Percentiles rank a stretch among this genome's conserved stretches.
Evolutionary conservation across 371 early-diverging fungal genomes (phyloP).

Genomic region (Phascolomyces articulosus): DNA sequence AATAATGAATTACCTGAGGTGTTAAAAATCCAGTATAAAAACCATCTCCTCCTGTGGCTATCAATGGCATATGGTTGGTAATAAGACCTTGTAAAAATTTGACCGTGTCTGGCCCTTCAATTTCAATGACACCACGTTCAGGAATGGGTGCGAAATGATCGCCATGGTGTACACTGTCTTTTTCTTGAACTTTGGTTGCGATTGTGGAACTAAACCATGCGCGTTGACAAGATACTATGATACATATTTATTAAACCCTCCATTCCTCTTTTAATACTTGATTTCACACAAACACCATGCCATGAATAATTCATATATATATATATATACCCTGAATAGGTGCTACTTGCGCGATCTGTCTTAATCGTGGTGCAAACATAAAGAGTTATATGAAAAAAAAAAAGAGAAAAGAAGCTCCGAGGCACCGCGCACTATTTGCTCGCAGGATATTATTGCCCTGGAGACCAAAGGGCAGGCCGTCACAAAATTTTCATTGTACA

Average conservation of each 20-base stretch:
- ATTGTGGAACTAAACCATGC: not conserved
- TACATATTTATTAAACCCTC: not conserved
- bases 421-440: too few relatives aligned
- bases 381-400: not conserved
- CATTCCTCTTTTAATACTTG: too few relatives aligned
- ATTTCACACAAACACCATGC: too few relatives aligned
- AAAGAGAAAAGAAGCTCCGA: not conserved
- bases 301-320: too few relatives aligned
- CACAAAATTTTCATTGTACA: not conserved
- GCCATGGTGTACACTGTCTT: constrained; percentile 25
- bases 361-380: constrained; percentile 1
- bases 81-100: constrained; percentile 90
- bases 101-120: constrained; percentile 75
- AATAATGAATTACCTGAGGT: constrained; percentile 63
- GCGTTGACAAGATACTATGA: not conserved
- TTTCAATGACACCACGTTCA: constrained; percentile 67
- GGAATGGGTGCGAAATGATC: constrained; percentile 50
- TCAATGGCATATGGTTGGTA: constrained; percentile 83
- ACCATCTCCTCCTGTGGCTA: constrained; percentile 75
- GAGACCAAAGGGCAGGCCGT: too few relatives aligned
- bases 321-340: not conserved
- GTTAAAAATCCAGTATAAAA: constrained; percentile 74
- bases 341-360: not conserved
- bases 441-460: too few relatives aligned
- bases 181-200: constrained; percentile 2